Evolutionary conservation across 31 red algal species (phyloP).

Genomic region (Odonthalia washingtoniensis): DNA sequence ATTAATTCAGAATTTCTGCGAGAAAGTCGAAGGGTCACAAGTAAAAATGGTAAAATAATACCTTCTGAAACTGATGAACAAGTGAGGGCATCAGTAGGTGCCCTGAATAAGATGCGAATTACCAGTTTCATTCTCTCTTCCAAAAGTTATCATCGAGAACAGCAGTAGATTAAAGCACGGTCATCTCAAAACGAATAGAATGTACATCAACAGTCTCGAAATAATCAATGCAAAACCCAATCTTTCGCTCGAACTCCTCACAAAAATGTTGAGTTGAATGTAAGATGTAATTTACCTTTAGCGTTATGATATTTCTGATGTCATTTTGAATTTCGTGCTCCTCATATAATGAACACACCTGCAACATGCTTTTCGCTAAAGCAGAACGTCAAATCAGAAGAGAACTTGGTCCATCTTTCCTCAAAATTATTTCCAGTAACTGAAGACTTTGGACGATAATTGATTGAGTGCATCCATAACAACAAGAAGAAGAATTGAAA

Average conservation of each 20-base stretch:
- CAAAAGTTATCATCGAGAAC: constrained; percentile 69
- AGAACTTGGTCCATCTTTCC: constrained; percentile 16
- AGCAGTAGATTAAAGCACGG: constrained; percentile 69
- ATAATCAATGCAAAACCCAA: constrained; percentile 85
- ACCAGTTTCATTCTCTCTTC: constrained; percentile 68
- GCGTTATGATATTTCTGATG: constrained; percentile 64
- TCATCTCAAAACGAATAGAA: constrained; percentile 75
- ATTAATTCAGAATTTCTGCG: constrained; percentile 41
- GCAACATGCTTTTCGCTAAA: constrained; percentile 52
- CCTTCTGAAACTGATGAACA: constrained; percentile 78
- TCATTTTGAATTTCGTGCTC: constrained; percentile 55
- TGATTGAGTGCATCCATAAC: constrained; percentile 80
- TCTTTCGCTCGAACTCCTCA: constrained; percentile 60
- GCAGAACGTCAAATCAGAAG: constrained; percentile 39
- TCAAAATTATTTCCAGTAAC: constrained; percentile 42
- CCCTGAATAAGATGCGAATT: constrained; percentile 77
- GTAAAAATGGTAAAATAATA: constrained; percentile 80
- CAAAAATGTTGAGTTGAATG: constrained; percentile 69
- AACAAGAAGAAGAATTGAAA: no score
- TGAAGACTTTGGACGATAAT: constrained; percentile 70
- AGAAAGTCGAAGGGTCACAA: constrained; percentile 62
- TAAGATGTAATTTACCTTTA: constrained; percentile 62
- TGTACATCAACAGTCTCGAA: constrained; percentile 79
- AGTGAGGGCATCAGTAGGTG: constrained; percentile 64
- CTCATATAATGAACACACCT: constrained; percentile 68